phyloP scores from a whole-genome alignment of 2,329 filamentous ascomycete species.

The Zopfia rhizophila region DNA sequence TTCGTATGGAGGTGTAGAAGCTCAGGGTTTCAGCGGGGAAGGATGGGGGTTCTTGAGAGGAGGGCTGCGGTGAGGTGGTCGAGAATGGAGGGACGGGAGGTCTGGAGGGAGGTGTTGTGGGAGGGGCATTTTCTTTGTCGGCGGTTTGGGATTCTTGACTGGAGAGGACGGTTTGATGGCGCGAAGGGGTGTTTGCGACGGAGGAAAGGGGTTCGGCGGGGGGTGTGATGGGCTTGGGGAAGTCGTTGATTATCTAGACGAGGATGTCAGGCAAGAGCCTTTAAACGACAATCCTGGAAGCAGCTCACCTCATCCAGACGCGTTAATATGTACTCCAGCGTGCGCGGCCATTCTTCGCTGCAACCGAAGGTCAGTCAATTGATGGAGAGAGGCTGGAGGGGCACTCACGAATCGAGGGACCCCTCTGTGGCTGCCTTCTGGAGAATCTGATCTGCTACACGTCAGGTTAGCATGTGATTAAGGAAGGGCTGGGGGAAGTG shows the following conservation, averaged over 20 bases:
- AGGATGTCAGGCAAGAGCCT: slow-evolving; percentile 4
- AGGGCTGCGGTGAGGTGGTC: slow-evolving; percentile 61
- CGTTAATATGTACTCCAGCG: slow-evolving; percentile 72
- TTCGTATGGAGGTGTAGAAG: slow-evolving; percentile 47
- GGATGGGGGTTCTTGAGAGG: slow-evolving; percentile 39
- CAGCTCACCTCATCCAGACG: slow-evolving; percentile 72
- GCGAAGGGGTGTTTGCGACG: slow-evolving; percentile 50
- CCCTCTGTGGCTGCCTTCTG: slow-evolving; percentile 67
- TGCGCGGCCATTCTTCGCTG: slow-evolving; percentile 75
- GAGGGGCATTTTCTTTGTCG: slow-evolving; percentile 75
- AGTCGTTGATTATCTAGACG: slow-evolving; percentile 77
- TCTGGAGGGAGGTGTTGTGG: slow-evolving; percentile 53
- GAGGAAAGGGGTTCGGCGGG: slow-evolving; percentile 54
- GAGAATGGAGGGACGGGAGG: slow-evolving; percentile 58
- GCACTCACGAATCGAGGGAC: slow-evolving; percentile 66
- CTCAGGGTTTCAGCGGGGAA: slow-evolving; percentile 44
- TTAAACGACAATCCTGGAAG: not conserved
- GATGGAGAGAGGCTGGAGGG: slow-evolving; percentile 14
- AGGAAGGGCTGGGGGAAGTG: not conserved
- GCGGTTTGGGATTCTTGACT: slow-evolving; percentile 64
- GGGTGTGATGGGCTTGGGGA: slow-evolving; percentile 73
- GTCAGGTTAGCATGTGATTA: slow-evolving; percentile 29
- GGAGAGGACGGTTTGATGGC: slow-evolving; percentile 30
- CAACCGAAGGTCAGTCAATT: slow-evolving; percentile 42
- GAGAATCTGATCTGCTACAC: slow-evolving; percentile 61